Evolutionary conservation across 176 grass and related monocot species (phyloP).

Genomic region (Eragrostis curvula): DNA sequence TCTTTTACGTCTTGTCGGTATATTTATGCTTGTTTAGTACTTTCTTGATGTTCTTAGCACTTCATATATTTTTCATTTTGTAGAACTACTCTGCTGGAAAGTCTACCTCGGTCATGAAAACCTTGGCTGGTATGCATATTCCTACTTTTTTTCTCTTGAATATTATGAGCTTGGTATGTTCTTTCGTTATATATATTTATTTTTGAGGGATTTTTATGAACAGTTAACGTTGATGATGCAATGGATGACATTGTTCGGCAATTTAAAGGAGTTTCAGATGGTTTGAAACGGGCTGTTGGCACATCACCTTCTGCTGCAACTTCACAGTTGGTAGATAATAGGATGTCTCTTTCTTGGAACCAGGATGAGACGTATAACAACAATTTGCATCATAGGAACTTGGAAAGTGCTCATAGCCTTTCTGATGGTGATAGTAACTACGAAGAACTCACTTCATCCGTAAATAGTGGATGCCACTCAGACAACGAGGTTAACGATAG

Average conservation of each 20-base stretch:
- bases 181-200: conserved; percentile 30
- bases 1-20: conserved; percentile 31
- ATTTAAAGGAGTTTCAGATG: conserved; percentile 96
- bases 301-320: conserved; percentile 52
- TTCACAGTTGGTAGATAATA: conserved; percentile 51
- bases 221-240: conserved; percentile 98
- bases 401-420: conserved; percentile 67
- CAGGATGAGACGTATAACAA: conserved; percentile 64
- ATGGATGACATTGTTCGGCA: conserved; percentile 99
- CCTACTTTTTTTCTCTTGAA: background rate
- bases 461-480: conserved; percentile 74
- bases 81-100: conserved; percentile 99
- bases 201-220: conserved; percentile 42
- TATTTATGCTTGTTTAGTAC: background rate
- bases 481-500: conserved; percentile 84
- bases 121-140: conserved; percentile 72
- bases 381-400: conserved; percentile 50
- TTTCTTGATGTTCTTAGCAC: conserved; percentile 32
- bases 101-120: conserved; percentile 94
- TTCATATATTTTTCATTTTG: conserved; percentile 40
- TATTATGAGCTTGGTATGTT: conserved; percentile 27
- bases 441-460: conserved; percentile 52
- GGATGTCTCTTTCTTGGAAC: conserved; percentile 73
- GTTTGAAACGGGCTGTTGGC: conserved; percentile 67
- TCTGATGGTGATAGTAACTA: conserved; percentile 90